Base-by-base conservation (phyloP, 1,284 basidiomycete species). In the Meira nashicola region DNA sequence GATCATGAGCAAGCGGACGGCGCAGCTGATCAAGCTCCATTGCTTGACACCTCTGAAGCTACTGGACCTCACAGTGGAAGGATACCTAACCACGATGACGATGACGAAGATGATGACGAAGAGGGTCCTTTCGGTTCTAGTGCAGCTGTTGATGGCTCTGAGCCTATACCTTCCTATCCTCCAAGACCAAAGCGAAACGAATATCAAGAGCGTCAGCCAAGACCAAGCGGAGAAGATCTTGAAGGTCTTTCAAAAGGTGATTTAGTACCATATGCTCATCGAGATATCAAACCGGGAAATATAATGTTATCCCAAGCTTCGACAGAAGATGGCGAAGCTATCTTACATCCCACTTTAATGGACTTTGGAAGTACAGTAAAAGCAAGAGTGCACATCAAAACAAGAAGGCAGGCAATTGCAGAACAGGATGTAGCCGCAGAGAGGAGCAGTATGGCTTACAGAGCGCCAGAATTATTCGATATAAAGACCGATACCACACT, bases 231-330 rank as follows among this genome's bases (percentile, higher is more conserved):
- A 2, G 84, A 86, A 57, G 69, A 88, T 9, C 84, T 48, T 21
- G 64, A 68, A 21, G 49, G 50, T 14, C 65, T 60, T 2, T 59
- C 50, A 12, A 64, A 58, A 2, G 71, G 70, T 1, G 66, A 74
- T 23, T 54, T 62, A 14, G 40, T 92, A 6, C 92, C 95, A 0
- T 99, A 95, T 78, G 93, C 94, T 0, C 95, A 98, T 81, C 83
- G 95, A 60, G 94, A 99, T 80, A 83, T 98, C 73, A 98, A 99
- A 80, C 95, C 94, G 41, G 92, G 88, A 51, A 98, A 98, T 78
- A 84, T 98, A 59, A 98, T 98, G 93, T 84, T 98, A 59, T 37
- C 58, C 28, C 55, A 46, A 9, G n/a, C 25, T 14, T 55, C 54
- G 1, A 84, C 90, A 6, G 92, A 96, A 72, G 90, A 95, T 60